phyloP scores from a whole-genome alignment of 257 asterid species.

The Verbascum thapsus region DNA sequence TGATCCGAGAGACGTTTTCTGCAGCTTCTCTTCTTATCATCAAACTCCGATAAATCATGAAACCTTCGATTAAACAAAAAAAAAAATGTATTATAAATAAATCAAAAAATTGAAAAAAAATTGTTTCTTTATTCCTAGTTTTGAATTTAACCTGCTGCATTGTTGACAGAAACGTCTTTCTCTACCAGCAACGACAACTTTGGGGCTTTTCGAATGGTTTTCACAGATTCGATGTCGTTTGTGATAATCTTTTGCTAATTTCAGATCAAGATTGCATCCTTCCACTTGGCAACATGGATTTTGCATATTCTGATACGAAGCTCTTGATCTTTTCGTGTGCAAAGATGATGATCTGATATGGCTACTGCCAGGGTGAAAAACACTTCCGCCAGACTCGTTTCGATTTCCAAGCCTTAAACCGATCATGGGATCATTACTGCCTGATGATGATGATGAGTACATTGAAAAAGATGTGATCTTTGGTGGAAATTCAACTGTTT shows the following conservation, averaged over 20 bases:
- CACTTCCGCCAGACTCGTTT: constrained; percentile 21
- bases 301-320: constrained; percentile 44
- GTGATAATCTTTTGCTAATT: constrained; percentile 67
- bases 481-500: constrained; percentile 19
- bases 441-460: constrained; percentile 29
- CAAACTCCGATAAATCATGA: constrained; percentile 72
- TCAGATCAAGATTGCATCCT: constrained; percentile 68
- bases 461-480: constrained; percentile 4
- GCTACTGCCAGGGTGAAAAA: background rate
- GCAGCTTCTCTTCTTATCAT: constrained; percentile 79
- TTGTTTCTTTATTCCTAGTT: too few relatives aligned
- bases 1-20: constrained; percentile 77
- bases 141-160: constrained; percentile 94
- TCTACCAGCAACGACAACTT: constrained; percentile 57
- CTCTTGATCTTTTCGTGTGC: constrained; percentile 41
- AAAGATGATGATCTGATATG: background rate
- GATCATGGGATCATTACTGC: constrained; percentile 29
- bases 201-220: constrained; percentile 65
- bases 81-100: too few relatives aligned
- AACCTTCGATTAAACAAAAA: constrained; percentile 46
- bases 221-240: constrained; percentile 70
- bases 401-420: constrained; percentile 43
- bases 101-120: too few relatives aligned
- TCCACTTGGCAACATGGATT: constrained; percentile 77
- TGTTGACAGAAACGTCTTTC: constrained; percentile 81